Base-by-base conservation (phyloP, 768 basidiomycete species). In the Mycena crocata region DNA sequence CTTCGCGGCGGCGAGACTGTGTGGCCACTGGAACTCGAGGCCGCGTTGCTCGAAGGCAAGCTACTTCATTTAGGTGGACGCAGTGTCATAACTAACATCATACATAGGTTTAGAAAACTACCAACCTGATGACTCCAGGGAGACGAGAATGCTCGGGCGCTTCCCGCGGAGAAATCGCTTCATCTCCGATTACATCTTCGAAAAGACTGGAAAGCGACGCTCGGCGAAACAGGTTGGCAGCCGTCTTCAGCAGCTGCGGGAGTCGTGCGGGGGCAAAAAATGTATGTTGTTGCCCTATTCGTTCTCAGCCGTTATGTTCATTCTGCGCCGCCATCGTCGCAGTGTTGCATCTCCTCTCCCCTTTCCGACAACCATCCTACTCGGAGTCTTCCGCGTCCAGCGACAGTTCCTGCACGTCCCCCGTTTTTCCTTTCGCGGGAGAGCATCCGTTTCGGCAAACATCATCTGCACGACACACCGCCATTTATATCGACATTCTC, bases 151-250 rank as follows among this genome's bases (percentile, higher is more conserved):
- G n/a, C 77, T 86, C 5, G 83, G 82, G 24, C 79, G 85, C 57
- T 84, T 81, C 68, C 85, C 84, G 26, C 83, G 82, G 75, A 82
- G 84, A 62, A 85, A 86, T 77, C 81, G 80, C 54, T 86, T 85
- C 76, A 83, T 86, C 67, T 82, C 84, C 62, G 81, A 85, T 60
- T 82, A 85, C 74, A 85, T 85, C 72, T 79, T 77, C 74, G 75
- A 70, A 9, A 75, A 73, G 34, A 86, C 84, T 3, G 83, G 85
- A 15, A 79, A 83, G 69, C 77, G 76, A 50, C 79, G 84, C 67
- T 82, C 84, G 17, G 76, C 83, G 48, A 85, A 85, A 64, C 84
- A 85, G 72, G 84, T 86, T 44, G 84, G 85, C 62, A 83, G 81
- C 72, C 83, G 84, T 7, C 52, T 62, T 10, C 61, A 62, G 26